Evolutionary conservation across 225 moss, liverwort and hornwort species (phyloP).

Genomic region (Sphagnum contortum): DNA sequence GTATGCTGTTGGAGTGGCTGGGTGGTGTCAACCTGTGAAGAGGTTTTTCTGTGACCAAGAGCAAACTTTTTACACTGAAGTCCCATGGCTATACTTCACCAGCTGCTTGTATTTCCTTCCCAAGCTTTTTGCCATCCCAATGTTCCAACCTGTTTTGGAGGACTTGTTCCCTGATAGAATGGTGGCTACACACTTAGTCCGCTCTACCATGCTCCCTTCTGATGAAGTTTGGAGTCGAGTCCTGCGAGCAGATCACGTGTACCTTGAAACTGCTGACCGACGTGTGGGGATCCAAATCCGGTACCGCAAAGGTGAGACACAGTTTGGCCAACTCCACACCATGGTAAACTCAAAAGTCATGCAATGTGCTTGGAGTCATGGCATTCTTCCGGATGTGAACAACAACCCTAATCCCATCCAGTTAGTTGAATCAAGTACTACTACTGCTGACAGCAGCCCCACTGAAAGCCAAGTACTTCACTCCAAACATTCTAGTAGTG

Average conservation of each 20-base stretch:
- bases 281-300: constrained; percentile 30
- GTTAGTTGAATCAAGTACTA: too few species aligned
- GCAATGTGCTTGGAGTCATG: constrained; percentile 19
- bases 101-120: constrained; percentile 42
- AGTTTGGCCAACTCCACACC: constrained; percentile 10
- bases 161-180: constrained; percentile 32
- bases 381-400: constrained; percentile 12
- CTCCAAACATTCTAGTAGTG: not conserved
- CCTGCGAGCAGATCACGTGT: constrained; percentile 13
- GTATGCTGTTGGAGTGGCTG: constrained; percentile 11
- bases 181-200: constrained; percentile 27
- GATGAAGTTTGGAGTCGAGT: constrained; percentile 30
- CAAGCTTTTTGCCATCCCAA: constrained; percentile 29
- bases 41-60: constrained; percentile 41
- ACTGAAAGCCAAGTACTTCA: constrained; percentile 1
- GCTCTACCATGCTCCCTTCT: constrained; percentile 23
- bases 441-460: constrained; percentile 3
- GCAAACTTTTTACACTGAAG: constrained; percentile 16
- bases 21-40: constrained; percentile 25
- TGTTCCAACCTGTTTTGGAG: constrained; percentile 32
- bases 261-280: constrained; percentile 9
- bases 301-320: constrained; percentile 7
- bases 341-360: constrained; percentile 17
- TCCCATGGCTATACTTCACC: constrained; percentile 26
- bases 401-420: too few species aligned